These are phyloP conservation scores for Fusarium ambrosium DNA, from an alignment of 2,329 filamentous ascomycete species.

Conservation along the genomic window DNA sequence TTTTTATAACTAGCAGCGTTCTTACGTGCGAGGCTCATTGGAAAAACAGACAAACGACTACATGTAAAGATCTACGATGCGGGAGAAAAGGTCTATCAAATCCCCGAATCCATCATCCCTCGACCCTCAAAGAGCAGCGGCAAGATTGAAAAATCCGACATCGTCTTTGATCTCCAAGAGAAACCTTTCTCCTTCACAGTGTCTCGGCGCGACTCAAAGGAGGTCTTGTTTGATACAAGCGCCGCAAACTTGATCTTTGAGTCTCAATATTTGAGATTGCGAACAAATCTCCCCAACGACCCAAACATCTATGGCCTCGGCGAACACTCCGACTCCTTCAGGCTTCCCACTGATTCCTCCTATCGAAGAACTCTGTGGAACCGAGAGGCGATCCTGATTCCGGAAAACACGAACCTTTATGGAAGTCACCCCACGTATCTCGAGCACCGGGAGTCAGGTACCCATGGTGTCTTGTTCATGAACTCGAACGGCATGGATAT, in stretches of 20 bases:
- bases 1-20: not conserved
- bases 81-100: conserved; percentile 2
- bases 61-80: conserved; percentile 3
- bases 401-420: conserved; percentile 78
- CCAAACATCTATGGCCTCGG: conserved; percentile 9
- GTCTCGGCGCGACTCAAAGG: not conserved
- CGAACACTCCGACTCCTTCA: conserved; percentile 8
- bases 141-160: not conserved
- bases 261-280: not conserved
- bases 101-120: conserved; percentile 9
- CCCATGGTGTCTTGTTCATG: conserved; percentile 82
- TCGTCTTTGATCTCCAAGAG: not conserved
- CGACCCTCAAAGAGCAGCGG: not conserved
- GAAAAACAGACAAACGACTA: not conserved
- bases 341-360: not conserved
- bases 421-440: conserved; percentile 84
- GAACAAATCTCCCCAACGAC: not conserved
- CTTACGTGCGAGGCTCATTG: not conserved
- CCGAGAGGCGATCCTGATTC: conserved; percentile 73
- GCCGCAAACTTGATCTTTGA: conserved; percentile 2
- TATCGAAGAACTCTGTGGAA: conserved; percentile 74
- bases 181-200: conserved; percentile 4
- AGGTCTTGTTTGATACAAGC: conserved; percentile 8
- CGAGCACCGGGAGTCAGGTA: conserved; percentile 62
- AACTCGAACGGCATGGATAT: conserved; percentile 84